Percentiles rank a stretch among this genome's conserved stretches.
phyloP scores from a whole-genome alignment of 208 protist genomes.

The Crithidia bombi region DNA sequence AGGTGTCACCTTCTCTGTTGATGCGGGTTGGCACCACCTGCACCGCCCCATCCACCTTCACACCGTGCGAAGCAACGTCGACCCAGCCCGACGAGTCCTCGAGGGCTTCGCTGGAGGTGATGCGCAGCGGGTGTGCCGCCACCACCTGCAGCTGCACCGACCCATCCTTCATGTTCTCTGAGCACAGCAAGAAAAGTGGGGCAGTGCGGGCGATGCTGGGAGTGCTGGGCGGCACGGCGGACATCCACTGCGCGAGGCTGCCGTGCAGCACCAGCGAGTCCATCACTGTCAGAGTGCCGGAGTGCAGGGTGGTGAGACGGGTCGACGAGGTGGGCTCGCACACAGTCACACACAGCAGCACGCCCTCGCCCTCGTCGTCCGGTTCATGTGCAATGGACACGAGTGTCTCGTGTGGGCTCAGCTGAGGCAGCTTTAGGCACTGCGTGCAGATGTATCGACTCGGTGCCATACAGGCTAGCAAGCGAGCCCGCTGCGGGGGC shows the following conservation, averaged over 20 bases:
- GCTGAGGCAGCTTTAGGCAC: constrained; percentile 17
- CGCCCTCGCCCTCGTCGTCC: constrained; percentile 26
- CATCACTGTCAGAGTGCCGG: constrained; percentile 21
- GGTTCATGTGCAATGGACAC: constrained; percentile 20
- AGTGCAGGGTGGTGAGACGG: constrained; percentile 26
- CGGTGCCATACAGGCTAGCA: constrained; percentile 15
- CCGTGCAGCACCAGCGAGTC: constrained; percentile 24
- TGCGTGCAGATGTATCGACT: constrained; percentile 32
- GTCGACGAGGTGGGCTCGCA: constrained; percentile 10
- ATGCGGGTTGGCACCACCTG: constrained; percentile 26
- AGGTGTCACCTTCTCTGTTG: constrained; percentile 15
- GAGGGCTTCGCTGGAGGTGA: constrained; percentile 26
- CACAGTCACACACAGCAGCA: constrained; percentile 33
- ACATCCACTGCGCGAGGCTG: constrained; percentile 38
- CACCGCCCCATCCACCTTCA: constrained; percentile 28
- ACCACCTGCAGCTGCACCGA: constrained; percentile 38
- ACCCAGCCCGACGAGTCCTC: constrained; percentile 15
- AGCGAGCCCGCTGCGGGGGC: constrained; percentile 6
- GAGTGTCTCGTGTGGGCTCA: constrained; percentile 22
- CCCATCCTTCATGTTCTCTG: not conserved
- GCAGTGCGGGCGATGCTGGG: constrained; percentile 4
- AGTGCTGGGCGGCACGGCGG: constrained; percentile 23
- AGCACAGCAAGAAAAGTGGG: constrained; percentile 31
- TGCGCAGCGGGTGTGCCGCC: constrained; percentile 32
- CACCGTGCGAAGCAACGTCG: constrained; percentile 5